Base-by-base conservation (phyloP, 352 stramenopile species). In the Phytophthora litchii region DNA sequence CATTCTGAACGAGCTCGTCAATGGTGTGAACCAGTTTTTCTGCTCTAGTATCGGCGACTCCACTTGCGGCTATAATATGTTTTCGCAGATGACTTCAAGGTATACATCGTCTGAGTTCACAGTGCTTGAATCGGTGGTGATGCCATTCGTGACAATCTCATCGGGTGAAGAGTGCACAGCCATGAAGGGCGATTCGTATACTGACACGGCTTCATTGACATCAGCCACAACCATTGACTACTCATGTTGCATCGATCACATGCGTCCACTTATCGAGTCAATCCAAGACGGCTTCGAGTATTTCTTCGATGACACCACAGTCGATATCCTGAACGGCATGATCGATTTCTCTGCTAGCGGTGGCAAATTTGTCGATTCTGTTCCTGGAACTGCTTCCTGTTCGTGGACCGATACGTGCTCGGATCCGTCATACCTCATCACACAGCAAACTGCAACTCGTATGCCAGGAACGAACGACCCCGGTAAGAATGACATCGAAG, bases 241-340 rank as follows among this genome's bases (percentile, higher is more conserved):
- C 19, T 71, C 57, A 23, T 85, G 76, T 55, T 85, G 76, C 45
- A 67, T 80, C 21, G 16, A 77, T 27, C 58, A 70, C 35, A 59
- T 76, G 58, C 72, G 72, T 31, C 70, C 76, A 44, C 50, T 85
- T 17, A 67, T 85, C 25, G 40, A 82, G 38, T 71, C 72, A 0
- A 61, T 85, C 17, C 58, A 76, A 43, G 40, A 56, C 27, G 64
- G 53, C 10, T 73, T 82, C 36, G 35, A 72, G 60, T 74, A 77
- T 57, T 54, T 85, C 32, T 65, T 75, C 37, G 74, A 60, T 46
- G 64, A 72, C 51, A 54, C 60, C 19, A 64, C 66, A 4, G 48
- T 71, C 10, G 65, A 76, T 16, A 80, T 81, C 29, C 49, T 82
- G 8, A 82, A 80, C 38, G 76, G 76, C 13, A 76, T 82, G 57